Evolutionary conservation across 495 filamentous ascomycete species (phyloP).

Genomic region (Lasiosphaeria miniovina): DNA sequence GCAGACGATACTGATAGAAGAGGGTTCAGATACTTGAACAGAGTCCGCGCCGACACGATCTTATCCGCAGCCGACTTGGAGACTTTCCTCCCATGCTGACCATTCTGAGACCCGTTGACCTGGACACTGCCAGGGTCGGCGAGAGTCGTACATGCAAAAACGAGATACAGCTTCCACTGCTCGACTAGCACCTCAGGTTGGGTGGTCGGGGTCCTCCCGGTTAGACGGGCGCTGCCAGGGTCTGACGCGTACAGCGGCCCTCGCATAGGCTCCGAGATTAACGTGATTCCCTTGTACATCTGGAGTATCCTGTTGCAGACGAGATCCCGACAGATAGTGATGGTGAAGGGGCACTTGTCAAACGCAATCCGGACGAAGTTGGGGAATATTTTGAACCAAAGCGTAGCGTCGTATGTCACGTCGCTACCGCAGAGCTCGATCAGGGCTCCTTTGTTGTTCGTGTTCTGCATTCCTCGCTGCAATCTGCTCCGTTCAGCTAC

Average conservation of each 20-base stretch:
- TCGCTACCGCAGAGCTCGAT: slow-evolving; percentile 96
- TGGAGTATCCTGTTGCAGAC: slow-evolving; percentile 88
- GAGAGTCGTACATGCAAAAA: slow-evolving; percentile 94
- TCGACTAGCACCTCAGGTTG: slow-evolving; percentile 87
- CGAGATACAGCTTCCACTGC: slow-evolving; percentile 98
- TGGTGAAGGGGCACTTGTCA: slow-evolving; percentile 84
- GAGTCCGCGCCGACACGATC: slow-evolving; percentile 78
- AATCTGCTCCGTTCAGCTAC: slow-evolving; percentile 89
- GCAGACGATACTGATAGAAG: slow-evolving; percentile 72
- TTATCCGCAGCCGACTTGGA: slow-evolving; percentile 80
- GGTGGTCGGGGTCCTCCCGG: slow-evolving; percentile 61
- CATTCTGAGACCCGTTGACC: slow-evolving; percentile 53
- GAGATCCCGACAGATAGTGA: slow-evolving; percentile 84
- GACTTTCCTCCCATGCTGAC: slow-evolving; percentile 79
- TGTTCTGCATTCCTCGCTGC: slow-evolving; percentile 84
- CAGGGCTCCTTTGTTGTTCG: slow-evolving; percentile 77
- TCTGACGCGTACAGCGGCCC: slow-evolving; percentile 53
- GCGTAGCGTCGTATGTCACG: slow-evolving; percentile 84
- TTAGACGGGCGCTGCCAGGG: slow-evolving; percentile 42
- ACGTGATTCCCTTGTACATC: slow-evolving; percentile 80
- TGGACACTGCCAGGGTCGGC: slow-evolving; percentile 73
- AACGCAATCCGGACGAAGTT: slow-evolving; percentile 90
- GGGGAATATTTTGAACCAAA: slow-evolving; percentile 98
- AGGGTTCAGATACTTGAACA: slow-evolving; percentile 89
- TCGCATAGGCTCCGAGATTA: slow-evolving; percentile 70